A percentile compares a stretch with the other conserved stretches of the same genome.
These are phyloP conservation scores for Colletotrichum shisoi DNA, from an alignment of 2,329 filamentous ascomycete genomes.

Conservation along the genomic window DNA sequence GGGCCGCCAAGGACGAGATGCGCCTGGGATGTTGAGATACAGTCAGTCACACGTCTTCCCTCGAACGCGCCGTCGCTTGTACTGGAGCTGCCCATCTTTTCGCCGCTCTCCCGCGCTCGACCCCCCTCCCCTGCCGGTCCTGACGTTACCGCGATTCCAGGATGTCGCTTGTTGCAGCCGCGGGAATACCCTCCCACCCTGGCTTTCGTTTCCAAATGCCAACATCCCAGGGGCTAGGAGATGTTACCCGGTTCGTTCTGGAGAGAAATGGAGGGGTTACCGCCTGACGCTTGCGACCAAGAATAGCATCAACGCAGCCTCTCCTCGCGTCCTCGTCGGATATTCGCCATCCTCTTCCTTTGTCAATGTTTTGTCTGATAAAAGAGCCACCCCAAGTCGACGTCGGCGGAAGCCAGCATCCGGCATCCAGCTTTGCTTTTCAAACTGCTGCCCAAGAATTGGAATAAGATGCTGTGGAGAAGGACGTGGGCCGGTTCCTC, in stretches of 20 bases:
- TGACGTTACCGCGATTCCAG: conserved; percentile 5
- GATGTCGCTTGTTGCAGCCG: conserved; percentile 2
- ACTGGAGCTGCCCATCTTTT: background rate
- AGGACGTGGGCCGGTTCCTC: conserved; percentile 6
- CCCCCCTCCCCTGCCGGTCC: conserved; percentile 1
- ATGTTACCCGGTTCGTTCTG: conserved; percentile 1
- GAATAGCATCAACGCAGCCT: conserved; percentile 28
- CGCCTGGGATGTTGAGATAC: background rate
- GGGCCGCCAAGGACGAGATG: conserved; percentile 10
- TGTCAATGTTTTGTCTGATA: conserved; percentile 34
- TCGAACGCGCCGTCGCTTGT: conserved; percentile 2
- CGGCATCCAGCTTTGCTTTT: conserved; percentile 10
- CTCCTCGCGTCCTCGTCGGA: conserved; percentile 23
- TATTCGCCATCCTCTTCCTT: conserved; percentile 17
- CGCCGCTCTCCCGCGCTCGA: conserved; percentile 32
- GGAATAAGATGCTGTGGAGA: conserved; percentile 16
- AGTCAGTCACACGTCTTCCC: background rate
- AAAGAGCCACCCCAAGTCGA: conserved; percentile 18
- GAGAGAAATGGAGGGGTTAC: conserved; percentile 8
- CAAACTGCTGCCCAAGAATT: background rate
- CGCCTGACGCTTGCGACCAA: conserved; percentile 17
- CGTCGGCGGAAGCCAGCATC: conserved; percentile 11
- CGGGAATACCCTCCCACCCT: background rate
- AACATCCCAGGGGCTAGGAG: background rate
- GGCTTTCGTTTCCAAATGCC: conserved; percentile 24